phyloP scores from a whole-genome alignment of 2,329 filamentous ascomycete genomes.

The Biscogniauxia sp. region DNA sequence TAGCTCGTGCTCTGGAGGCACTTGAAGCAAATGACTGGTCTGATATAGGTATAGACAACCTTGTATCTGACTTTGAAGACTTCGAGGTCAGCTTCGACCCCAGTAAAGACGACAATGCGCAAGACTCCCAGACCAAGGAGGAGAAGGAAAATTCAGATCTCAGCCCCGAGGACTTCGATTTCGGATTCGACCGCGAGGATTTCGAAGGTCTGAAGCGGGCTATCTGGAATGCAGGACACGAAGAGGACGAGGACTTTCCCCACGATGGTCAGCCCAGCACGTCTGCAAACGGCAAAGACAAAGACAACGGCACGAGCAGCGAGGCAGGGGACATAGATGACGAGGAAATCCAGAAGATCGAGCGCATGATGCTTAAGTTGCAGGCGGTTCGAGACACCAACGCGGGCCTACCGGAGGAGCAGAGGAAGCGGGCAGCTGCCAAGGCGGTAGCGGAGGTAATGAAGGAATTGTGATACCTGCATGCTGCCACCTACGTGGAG shows the following conservation, averaged over 20 bases:
- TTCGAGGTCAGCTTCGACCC: conserved; percentile 30
- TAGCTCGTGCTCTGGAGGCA: conserved; percentile 58
- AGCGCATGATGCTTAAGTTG: conserved; percentile 63
- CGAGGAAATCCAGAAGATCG: conserved; percentile 57
- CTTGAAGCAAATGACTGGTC: conserved; percentile 67
- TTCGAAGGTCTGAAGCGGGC: conserved; percentile 51
- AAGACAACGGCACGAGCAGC: conserved; percentile 26
- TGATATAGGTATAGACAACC: conserved; percentile 30
- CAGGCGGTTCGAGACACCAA: conserved; percentile 60
- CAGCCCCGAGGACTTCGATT: conserved; percentile 49
- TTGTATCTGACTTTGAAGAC: conserved; percentile 34
- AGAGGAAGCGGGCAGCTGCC: conserved; percentile 59
- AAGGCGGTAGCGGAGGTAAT: conserved; percentile 64
- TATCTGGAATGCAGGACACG: conserved; percentile 44
- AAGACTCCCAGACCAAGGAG: no score
- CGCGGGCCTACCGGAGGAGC: conserved; percentile 57
- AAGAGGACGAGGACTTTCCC: conserved; percentile 21
- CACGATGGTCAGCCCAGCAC: conserved; percentile 17
- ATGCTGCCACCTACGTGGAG: neutral
- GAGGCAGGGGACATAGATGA: conserved; percentile 33
- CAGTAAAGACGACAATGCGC: conserved; percentile 13
- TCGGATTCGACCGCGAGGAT: conserved; percentile 51
- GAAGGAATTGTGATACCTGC: conserved; percentile 48
- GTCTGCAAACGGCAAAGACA: no score
- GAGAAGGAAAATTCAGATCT: conserved; percentile 30